A percentile compares a stretch with the other conserved stretches of the same genome.
phyloP scores from a whole-genome alignment of 441 rosid genomes.

The Corymbia citriodora region DNA sequence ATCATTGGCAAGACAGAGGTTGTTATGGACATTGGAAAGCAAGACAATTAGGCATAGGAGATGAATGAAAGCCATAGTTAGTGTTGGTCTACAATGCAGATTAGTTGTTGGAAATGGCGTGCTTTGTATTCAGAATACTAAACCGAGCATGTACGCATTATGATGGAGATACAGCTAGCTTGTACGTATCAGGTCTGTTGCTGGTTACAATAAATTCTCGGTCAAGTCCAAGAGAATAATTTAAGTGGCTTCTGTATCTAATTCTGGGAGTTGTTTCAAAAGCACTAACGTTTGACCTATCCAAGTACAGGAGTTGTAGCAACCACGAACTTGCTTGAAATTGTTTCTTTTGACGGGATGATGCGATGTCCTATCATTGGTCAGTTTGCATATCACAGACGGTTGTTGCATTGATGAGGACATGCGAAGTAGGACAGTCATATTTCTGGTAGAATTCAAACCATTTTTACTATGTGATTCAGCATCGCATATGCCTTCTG shows the following conservation, averaged over 20 bases:
- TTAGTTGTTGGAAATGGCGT: background rate
- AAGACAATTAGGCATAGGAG: background rate
- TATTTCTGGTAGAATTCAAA: background rate
- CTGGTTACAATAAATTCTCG: background rate
- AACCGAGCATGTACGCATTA: background rate
- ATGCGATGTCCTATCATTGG: background rate
- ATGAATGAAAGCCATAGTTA: background rate
- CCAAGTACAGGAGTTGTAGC: background rate
- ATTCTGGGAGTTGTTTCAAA: background rate
- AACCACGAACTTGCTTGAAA: background rate
- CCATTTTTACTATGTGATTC: background rate
- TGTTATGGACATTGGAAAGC: background rate
- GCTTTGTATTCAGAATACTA: background rate
- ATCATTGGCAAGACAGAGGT: background rate
- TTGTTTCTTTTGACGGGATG: background rate
- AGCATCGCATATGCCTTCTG: background rate
- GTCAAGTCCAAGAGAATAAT: background rate
- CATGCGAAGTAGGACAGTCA: background rate
- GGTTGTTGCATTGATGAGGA: background rate
- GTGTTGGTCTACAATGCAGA: background rate
- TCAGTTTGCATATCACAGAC: background rate
- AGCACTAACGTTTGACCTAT: background rate
- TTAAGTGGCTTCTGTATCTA: background rate
- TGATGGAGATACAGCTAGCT: background rate
- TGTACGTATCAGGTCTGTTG: background rate